Base-by-base conservation (phyloP, 2,329 filamentous ascomycete species). In the Fonsecaea pedrosoi region DNA sequence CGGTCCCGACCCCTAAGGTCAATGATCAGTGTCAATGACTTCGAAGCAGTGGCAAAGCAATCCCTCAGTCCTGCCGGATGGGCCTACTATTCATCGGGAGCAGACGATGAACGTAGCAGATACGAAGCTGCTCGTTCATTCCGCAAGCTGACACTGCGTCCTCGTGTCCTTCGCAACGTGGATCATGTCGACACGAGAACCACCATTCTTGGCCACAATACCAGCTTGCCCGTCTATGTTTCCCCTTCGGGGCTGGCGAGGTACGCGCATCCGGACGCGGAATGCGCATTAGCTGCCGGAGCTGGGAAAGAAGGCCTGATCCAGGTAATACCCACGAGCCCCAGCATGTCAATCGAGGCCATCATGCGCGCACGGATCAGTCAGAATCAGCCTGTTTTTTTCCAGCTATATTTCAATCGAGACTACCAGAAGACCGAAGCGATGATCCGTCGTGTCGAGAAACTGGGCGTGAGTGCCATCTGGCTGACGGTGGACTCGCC, bases 381-480 rank as follows among this genome's bases (percentile, higher is more conserved):
- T 53, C 32, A 62, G 40, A 21, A 57, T 30, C 66, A 70, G 42
- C 69, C 69, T 50, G 59, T 69, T 1, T 64, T 70, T 40, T 69
- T 60, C 25, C 84, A 86, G 69, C 76, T 86, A n/a, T 86, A 86
- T 72, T 82, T 85, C 59, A 85, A 85, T 73, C 77, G 78, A 2
- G 79, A 85, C 65, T 80, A 81, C 2, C 66, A 77, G 32, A 84
- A 84, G 65, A 83, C 83, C 1, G 77, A 79, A 15, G 77, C 77
- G 0, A 76, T 85, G 1, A 78, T 86, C 5, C 79, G 75, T 2
- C 73, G 74, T 50, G 77, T 75, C 6, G 74, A 71, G 45, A 60
- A 45, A 30, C 50, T 58, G 15, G 64, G 64, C 8, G 64, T 62
- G 9, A 69, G 66, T 15, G 71, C 70, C 13, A 64, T 73, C 12